Evolutionary conservation across 192 early-diverging fungal genomes (phyloP).

Genomic region (Coemansia sp.): DNA sequence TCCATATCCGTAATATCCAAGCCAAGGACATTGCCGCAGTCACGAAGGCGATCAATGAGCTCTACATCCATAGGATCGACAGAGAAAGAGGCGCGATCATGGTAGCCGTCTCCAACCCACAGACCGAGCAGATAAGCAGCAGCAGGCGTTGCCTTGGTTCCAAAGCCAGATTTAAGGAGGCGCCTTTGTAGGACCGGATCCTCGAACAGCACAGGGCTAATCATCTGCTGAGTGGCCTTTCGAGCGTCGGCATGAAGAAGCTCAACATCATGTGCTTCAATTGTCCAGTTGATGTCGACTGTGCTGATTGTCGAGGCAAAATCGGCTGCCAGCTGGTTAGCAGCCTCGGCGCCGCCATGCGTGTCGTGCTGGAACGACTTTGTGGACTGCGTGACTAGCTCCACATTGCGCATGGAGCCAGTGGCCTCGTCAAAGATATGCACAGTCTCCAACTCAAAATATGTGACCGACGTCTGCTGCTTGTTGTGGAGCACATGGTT

Average conservation of each 20-base stretch:
- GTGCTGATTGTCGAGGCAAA: neutral
- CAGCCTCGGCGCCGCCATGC: slow-evolving; percentile 8
- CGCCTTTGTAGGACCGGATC: neutral
- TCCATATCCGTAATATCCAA: neutral
- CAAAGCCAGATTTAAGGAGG: neutral
- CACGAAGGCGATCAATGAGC: slow-evolving; percentile 12
- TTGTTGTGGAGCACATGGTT: neutral
- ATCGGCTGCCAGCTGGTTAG: neutral
- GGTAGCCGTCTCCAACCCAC: slow-evolving; percentile 5
- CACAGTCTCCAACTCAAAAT: neutral
- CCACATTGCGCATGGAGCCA: slow-evolving; percentile 13
- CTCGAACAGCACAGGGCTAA: slow-evolving; percentile 31
- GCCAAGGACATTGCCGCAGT: neutral
- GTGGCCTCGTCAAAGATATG: slow-evolving; percentile 3
- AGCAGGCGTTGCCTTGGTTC: neutral
- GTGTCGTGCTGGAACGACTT: slow-evolving; percentile 15
- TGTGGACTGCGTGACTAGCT: slow-evolving; percentile 12
- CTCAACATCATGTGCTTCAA: slow-evolving; percentile 44
- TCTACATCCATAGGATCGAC: slow-evolving; percentile 6
- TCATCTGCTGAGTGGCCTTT: slow-evolving; percentile 28
- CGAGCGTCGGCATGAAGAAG: slow-evolving; percentile 16
- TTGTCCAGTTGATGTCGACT: slow-evolving; percentile 28
- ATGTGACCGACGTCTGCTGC: neutral
- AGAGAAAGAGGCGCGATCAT: neutral
- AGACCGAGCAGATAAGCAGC: slow-evolving; percentile 35